Evolutionary conservation across 306 rosid genomes (phyloP), one percentile per base, ranked within the genome.

Genomic region (Ochetophila trinervis): DNA sequence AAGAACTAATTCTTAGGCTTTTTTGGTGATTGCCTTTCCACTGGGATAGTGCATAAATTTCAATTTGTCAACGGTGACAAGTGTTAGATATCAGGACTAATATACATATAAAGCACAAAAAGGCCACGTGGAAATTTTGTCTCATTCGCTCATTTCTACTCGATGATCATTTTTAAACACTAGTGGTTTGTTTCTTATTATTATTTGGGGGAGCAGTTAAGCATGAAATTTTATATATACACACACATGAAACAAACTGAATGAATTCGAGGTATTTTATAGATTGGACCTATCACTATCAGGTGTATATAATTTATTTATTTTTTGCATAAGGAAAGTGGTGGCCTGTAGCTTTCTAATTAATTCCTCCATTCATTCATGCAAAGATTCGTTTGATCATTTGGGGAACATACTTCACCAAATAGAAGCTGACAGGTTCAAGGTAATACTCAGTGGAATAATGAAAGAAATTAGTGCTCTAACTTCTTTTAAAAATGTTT

Each of bases 31-130:
- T 70, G 30, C 34, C 44, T 60, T 36, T 14, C 37, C 48, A 13
- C 48, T 44, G 21, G 22, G 53, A 68, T 44, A 37, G 1, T 32
- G 23, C 36, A 6, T 27, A n/a, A 45, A 52, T 63, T 52, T 62
- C 69, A 62, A 44, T 34, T 9, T 66, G 72, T 55, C 62, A 73
- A 66, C 72, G 40, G 18, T 71, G 27, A 35, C 60, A 35, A 27
- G 56, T 37, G 24, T 30, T 58, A 7, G 45, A 10, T 42, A 49
- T 64, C 45, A 24, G 10, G 66, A 35, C 1, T 20, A 9, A 60
- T 66, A 30, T 59, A 49, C 47, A 64, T 55, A 37, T 23, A 37
- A 2, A 8, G 32, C 50, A 50, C 48, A 65, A 65, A 52, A 6
- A 9, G 44, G 13, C 36, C 22, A 20, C 15, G 24, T 67, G 30